Evolutionary conservation across 345 rosid species (phyloP).

Genomic region (Euphorbia pulcherrima): DNA sequence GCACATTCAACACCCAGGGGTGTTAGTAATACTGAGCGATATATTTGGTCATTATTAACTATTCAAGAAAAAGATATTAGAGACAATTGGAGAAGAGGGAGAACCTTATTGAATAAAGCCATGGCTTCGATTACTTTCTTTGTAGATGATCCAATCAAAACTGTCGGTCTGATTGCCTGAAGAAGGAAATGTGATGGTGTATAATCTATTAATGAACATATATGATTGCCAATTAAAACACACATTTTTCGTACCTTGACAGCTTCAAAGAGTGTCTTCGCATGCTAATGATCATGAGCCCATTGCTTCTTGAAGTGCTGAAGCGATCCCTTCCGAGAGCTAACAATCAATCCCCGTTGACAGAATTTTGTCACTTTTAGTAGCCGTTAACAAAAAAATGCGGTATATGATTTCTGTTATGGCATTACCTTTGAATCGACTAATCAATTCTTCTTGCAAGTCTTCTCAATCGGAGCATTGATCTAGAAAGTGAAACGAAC

Average conservation of each 20-base stretch:
- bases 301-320: constrained; percentile 95
- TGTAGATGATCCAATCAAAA: constrained; percentile 90
- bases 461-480: constrained; percentile 57
- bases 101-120: constrained; percentile 76
- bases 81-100: too few relatives aligned
- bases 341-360: constrained; percentile 76
- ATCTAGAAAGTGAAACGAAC: constrained; percentile 28
- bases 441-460: constrained; percentile 87
- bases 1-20: too few relatives aligned
- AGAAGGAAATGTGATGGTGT: too few relatives aligned
- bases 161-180: constrained; percentile 88
- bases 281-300: constrained; percentile 84
- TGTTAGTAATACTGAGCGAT: too few relatives aligned
- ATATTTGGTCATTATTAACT: too few relatives aligned
- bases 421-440: constrained; percentile 93
- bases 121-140: constrained; percentile 84
- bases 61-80: too few relatives aligned
- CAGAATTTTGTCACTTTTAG: background rate
- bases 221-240: too few relatives aligned
- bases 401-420: background rate
- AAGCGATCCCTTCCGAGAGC: constrained; percentile 64
- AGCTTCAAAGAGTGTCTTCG: constrained; percentile 61
- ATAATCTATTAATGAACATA: too few relatives aligned
- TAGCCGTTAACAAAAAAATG: too few relatives aligned
- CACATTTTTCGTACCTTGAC: constrained; percentile 68